phyloP scores from a whole-genome alignment of 2,329 filamentous ascomycete species.

The Cladophialophora chaetospira region DNA sequence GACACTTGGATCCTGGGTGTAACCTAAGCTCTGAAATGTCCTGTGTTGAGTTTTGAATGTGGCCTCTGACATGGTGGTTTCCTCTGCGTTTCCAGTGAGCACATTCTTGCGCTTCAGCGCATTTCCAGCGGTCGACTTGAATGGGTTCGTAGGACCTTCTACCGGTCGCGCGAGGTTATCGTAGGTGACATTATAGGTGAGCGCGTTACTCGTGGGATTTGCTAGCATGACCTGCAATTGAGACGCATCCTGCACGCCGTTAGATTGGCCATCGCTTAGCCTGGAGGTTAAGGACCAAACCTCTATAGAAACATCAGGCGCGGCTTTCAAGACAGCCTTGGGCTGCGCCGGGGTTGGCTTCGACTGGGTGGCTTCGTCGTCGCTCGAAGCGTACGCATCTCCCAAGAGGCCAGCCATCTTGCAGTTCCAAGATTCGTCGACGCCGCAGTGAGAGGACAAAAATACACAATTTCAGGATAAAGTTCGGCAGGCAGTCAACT shows the following conservation, averaged over 20 bases:
- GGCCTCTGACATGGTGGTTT: conserved; percentile 86
- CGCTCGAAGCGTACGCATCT: conserved; percentile 50
- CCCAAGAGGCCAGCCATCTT: conserved; percentile 49
- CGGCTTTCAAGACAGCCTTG: conserved; percentile 48
- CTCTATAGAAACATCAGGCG: conserved; percentile 58
- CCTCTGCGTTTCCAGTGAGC: conserved; percentile 81
- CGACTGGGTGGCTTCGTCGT: conserved; percentile 45
- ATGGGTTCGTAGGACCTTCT: conserved; percentile 74
- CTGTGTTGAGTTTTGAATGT: conserved; percentile 87
- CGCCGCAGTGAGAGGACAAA: neutral
- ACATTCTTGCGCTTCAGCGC: conserved; percentile 75
- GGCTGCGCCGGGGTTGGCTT: conserved; percentile 33
- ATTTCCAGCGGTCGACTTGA: conserved; percentile 62
- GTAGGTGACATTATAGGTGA: conserved; percentile 63
- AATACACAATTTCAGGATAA: neutral
- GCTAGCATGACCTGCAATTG: conserved; percentile 55
- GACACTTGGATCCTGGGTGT: conserved; percentile 52
- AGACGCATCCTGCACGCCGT: conserved; percentile 49
- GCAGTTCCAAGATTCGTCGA: neutral
- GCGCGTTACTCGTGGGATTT: conserved; percentile 52
- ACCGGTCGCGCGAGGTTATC: conserved; percentile 68
- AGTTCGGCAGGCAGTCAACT: neutral
- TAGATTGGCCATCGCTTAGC: conserved; percentile 33
- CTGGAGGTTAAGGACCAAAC: conserved; percentile 50
- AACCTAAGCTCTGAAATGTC: conserved; percentile 69